Evolutionary conservation across 352 stramenopile species (phyloP).

Genomic region (Peronosclerospora sorghi): DNA sequence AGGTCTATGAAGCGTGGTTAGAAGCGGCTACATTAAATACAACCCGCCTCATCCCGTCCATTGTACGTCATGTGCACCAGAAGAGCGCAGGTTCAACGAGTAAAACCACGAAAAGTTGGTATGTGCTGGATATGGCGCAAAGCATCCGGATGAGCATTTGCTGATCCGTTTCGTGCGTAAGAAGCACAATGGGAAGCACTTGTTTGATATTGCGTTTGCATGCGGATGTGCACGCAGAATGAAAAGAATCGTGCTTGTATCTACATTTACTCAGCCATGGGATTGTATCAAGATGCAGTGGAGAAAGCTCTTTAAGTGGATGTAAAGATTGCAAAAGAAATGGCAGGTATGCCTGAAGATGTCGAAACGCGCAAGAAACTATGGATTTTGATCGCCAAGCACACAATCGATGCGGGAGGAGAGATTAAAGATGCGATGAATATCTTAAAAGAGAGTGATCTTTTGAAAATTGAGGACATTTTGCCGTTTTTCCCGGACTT

Average conservation of each 20-base stretch:
- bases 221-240: constrained; percentile 87
- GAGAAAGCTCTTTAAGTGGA: constrained; percentile 85
- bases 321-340: constrained; percentile 90
- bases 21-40: constrained; percentile 84
- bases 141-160: constrained; percentile 79
- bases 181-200: constrained; percentile 73
- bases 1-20: constrained; percentile 88
- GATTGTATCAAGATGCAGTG: constrained; percentile 87
- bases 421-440: constrained; percentile 80
- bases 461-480: constrained; percentile 92
- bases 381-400: constrained; percentile 89
- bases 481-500: constrained; percentile 92
- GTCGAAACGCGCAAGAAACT: constrained; percentile 86
- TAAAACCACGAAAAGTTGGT: constrained; percentile 40
- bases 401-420: constrained; percentile 83
- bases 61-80: constrained; percentile 85
- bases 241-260: constrained; percentile 89
- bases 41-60: constrained; percentile 87
- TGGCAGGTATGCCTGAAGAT: constrained; percentile 85
- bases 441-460: constrained; percentile 76
- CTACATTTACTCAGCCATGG: constrained; percentile 91
- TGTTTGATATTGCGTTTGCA: constrained; percentile 89
- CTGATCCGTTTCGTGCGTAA: constrained; percentile 88
- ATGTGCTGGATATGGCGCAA: constrained; percentile 81
- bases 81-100: constrained; percentile 23